A percentile compares a stretch with the other conserved stretches of the same genome.
phyloP scores from a whole-genome alignment of 1,284 basidiomycete genomes.

The Apiotrichum montevideense region DNA sequence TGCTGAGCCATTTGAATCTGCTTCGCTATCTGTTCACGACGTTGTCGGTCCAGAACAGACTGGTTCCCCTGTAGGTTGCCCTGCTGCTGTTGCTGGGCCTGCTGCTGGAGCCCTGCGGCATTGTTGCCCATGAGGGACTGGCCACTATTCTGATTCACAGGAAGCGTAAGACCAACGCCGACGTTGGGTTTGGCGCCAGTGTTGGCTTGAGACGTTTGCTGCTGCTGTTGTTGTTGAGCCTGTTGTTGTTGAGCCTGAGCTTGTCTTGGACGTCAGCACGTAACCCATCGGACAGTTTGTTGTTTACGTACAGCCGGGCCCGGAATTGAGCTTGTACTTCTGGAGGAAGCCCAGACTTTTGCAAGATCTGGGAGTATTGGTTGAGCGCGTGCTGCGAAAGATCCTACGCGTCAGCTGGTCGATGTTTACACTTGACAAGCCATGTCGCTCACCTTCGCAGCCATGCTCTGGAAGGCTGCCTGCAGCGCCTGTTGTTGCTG shows the following conservation, averaged over 20 bases:
- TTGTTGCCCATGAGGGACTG: constrained; percentile 7
- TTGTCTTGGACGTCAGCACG: neutral
- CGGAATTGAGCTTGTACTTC: constrained; percentile 11
- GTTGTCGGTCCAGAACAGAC: neutral
- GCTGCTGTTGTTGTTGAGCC: constrained; percentile 3
- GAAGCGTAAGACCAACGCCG: neutral
- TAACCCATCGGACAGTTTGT: too few relatives aligned
- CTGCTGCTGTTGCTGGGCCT: neutral
- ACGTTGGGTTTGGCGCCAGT: neutral
- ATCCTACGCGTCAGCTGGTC: constrained; percentile 3
- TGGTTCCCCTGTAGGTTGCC: neutral
- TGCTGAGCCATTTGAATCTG: constrained; percentile 6
- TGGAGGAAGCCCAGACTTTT: constrained; percentile 8
- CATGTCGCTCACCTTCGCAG: constrained; percentile 6
- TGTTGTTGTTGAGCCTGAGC: too few relatives aligned
- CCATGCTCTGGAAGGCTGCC: constrained; percentile 2
- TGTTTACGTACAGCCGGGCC: constrained; percentile 1
- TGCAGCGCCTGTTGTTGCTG: constrained; percentile 6
- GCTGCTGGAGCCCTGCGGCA: constrained; percentile 2
- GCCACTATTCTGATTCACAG: neutral
- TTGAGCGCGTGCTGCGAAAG: constrained; percentile 7
- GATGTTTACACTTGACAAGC: neutral
- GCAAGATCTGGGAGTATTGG: constrained; percentile 10
- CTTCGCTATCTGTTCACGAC: constrained; percentile 8
- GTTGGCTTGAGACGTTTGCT: constrained; percentile 4